phyloP scores from a whole-genome alignment of 2,329 filamentous ascomycete species.

The Trichoderma afroharzianum region DNA sequence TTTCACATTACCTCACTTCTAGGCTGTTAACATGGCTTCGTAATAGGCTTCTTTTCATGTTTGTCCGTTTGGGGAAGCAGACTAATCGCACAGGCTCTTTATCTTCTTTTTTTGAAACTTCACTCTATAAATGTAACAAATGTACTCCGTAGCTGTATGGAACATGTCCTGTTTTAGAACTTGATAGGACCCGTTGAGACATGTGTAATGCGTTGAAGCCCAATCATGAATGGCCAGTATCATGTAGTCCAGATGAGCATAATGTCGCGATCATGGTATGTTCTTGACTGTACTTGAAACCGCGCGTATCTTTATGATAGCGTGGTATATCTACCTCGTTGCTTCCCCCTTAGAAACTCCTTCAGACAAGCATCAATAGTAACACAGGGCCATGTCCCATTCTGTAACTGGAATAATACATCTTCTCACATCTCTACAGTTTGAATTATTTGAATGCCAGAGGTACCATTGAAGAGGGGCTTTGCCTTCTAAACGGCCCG shows the following conservation, averaged over 20 bases:
- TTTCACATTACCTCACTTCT: background rate
- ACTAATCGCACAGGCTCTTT: constrained; percentile 19
- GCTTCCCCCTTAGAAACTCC: background rate
- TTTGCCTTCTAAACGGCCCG: background rate
- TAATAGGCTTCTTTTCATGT: background rate
- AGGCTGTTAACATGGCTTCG: background rate
- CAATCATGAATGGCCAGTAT: background rate
- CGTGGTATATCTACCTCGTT: background rate
- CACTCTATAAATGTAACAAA: constrained; percentile 8
- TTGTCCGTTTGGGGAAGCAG: constrained; percentile 8
- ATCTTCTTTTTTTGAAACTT: background rate
- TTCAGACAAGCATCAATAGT: background rate
- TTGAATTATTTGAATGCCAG: background rate
- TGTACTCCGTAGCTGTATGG: constrained; percentile 9
- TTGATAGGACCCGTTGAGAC: background rate
- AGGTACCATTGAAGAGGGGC: background rate
- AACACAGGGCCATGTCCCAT: background rate
- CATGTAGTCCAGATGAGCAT: background rate
- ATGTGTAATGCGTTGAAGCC: background rate
- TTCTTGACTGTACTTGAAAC: background rate
- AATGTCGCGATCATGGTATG: background rate
- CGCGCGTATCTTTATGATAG: background rate
- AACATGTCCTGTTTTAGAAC: background rate
- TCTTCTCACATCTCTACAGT: background rate
- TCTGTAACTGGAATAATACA: background rate